Evolutionary conservation across 768 basidiomycete genomes (phyloP), one percentile per base, ranked within the genome.

Genomic region (Leccinellum rugosiceps): DNA sequence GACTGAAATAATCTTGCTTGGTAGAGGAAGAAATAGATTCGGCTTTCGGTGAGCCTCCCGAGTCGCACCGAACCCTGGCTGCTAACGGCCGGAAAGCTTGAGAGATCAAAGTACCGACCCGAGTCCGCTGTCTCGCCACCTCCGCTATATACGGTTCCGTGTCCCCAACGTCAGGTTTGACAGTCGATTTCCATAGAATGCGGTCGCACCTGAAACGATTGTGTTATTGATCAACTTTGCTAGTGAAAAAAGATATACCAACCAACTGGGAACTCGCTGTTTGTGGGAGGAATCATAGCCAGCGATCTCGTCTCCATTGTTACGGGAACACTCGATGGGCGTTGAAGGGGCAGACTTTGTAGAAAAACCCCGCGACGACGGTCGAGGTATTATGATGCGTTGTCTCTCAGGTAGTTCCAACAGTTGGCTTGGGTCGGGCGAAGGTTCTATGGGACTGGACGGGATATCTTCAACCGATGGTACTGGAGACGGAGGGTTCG

Each of bases 231-330:
- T 30, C 46, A 57, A 26, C 44, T 30, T 35, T 6, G 26, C 11
- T 2, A 41, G 47, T 26, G 30, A 31, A 52, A 32, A 11, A 46
- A 45, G 31, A 41, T 50, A n/a, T 6, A 74, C 83, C 49, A 62
- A 88, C 91, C 91, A 92, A 69, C 90, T 90, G 6, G 91, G 91
- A 25, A 92, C 91, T 19, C 91, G 85, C 64, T 84, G 82, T 70
- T 93, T 92, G 64, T 82, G 77, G 10, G 90, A 92, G 26, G 87
- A 85, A 70, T 93, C 91, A 65, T 92, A 92, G 3, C 89, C 84
- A 17, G 86, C 88, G 63, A 78, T 80, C 43, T 82, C 82, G 31
- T 78, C 79, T 1, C 75, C 69, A 32, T 74, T 53, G 23, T 23
- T 72, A 26, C 75, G 72, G 4, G 74, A 72, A 28, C 73, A 70